Conservation (phyloP, 1,139 yeast species). For the Candida frijolesensis region DNA sequence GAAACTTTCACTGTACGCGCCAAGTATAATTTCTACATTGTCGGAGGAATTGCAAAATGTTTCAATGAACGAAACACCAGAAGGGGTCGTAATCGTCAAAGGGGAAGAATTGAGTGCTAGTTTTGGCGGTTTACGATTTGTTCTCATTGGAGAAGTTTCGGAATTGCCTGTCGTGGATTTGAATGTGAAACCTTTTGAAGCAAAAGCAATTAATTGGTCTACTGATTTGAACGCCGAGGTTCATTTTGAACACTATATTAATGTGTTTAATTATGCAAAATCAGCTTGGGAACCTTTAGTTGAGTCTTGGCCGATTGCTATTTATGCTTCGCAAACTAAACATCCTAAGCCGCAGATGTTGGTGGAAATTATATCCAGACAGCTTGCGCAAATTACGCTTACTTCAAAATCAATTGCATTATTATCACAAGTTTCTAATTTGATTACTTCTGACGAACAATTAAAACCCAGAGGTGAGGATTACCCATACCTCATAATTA, state of each 20-base stretch:
- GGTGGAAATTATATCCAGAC: constrained; percentile 69
- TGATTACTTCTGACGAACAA: constrained; percentile 55
- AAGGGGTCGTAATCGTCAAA: constrained; percentile 48
- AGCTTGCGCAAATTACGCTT: constrained; percentile 76
- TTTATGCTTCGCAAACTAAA: constrained; percentile 60
- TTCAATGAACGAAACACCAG: constrained; percentile 13
- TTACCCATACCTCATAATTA: constrained; percentile 77
- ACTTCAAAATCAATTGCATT: constrained; percentile 82
- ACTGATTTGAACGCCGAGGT: constrained; percentile 77
- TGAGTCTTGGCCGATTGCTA: constrained; percentile 84
- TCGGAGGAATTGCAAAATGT: constrained; percentile 21
- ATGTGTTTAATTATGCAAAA: constrained; percentile 85
- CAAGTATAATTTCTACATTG: constrained; percentile 55
- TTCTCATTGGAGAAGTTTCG: constrained; percentile 89
- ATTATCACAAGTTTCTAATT: constrained; percentile 64
- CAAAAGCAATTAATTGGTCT: constrained; percentile 85
- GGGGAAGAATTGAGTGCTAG: constrained; percentile 75
- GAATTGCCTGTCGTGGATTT: constrained; percentile 90
- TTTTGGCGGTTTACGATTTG: constrained; percentile 82
- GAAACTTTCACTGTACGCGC: constrained; percentile 64
- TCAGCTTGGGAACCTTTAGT: constrained; percentile 96
- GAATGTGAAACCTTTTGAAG: constrained; percentile 71
- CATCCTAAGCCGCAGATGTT: constrained; percentile 51
- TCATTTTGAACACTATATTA: constrained; percentile 68
- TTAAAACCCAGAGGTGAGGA: constrained; percentile 74